Conservation (phyloP, 2,329 filamentous ascomycete genomes). For the Fusarium pseudoanthophilum region DNA sequence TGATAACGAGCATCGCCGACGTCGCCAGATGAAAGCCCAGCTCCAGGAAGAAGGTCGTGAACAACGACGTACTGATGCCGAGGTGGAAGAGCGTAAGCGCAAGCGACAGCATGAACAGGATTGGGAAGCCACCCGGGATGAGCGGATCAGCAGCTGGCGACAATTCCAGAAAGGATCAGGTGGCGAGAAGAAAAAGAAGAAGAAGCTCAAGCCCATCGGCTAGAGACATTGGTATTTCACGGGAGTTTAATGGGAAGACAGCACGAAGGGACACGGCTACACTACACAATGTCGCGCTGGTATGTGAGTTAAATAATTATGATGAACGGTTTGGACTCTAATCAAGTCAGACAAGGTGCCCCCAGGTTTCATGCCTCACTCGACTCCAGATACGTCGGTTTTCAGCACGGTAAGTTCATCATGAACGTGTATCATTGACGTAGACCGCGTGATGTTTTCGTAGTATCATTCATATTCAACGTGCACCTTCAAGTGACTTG, state of each 20-base stretch:
- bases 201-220: constrained; percentile 75
- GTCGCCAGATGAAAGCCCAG: constrained; percentile 89
- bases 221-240: constrained; percentile 46
- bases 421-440: neutral
- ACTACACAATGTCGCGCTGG: constrained; percentile 31
- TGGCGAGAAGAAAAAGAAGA: constrained; percentile 72
- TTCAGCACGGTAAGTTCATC: constrained; percentile 34
- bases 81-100: constrained; percentile 81
- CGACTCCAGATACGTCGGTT: constrained; percentile 14
- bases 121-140: constrained; percentile 93
- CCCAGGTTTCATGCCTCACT: constrained; percentile 14
- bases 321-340: constrained; percentile 46
- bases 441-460: constrained; percentile 15
- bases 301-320: constrained; percentile 49
- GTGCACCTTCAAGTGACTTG: constrained; percentile 6
- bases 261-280: constrained; percentile 20
- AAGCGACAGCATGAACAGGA: constrained; percentile 93
- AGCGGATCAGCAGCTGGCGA: constrained; percentile 93
- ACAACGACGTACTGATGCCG: constrained; percentile 86
- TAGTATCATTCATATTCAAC: constrained; percentile 11
- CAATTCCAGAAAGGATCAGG: constrained; percentile 84
- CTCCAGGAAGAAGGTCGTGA: constrained; percentile 96
- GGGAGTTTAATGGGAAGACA: constrained; percentile 21
- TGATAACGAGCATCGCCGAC: constrained; percentile 87
- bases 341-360: constrained; percentile 44